These are phyloP conservation scores for Fraxinus dipetala DNA, from an alignment of 305 asterid genomes.

Conservation along the genomic window DNA sequence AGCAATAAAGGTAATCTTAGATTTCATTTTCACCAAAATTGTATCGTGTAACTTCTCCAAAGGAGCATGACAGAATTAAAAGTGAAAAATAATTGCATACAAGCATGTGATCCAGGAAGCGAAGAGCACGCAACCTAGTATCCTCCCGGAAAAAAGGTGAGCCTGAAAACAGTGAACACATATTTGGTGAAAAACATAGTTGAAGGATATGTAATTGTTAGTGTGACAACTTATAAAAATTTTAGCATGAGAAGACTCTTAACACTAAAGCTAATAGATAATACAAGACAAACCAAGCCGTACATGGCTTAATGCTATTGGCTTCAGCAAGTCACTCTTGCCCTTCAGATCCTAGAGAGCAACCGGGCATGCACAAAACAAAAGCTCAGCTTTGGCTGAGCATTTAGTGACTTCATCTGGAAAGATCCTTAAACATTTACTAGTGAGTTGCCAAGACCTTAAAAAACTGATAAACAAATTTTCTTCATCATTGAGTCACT, in stretches of 20 bases:
- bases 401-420: not conserved
- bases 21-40: constrained; percentile 22
- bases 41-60: constrained; percentile 23
- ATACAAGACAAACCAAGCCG: not conserved
- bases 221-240: constrained; percentile 8
- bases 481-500: not conserved
- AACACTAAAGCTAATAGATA: not conserved
- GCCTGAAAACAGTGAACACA: constrained; percentile 49
- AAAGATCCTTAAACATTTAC: not conserved
- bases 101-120: constrained; percentile 97
- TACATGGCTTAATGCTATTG: not conserved
- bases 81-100: constrained; percentile 48
- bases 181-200: constrained; percentile 12
- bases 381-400: not conserved
- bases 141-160: constrained; percentile 93
- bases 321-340: not conserved
- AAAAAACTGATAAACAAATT: not conserved
- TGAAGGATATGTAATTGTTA: not conserved
- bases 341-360: not conserved
- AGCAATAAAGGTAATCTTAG: constrained; percentile 30
- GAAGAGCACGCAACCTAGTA: constrained; percentile 98
- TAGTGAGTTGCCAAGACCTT: not conserved
- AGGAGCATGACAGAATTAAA: constrained; percentile 27
- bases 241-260: constrained; percentile 5
- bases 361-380: not conserved